phyloP scores from a whole-genome alignment of 257 asterid species.

The Fraxinus excelsior region DNA sequence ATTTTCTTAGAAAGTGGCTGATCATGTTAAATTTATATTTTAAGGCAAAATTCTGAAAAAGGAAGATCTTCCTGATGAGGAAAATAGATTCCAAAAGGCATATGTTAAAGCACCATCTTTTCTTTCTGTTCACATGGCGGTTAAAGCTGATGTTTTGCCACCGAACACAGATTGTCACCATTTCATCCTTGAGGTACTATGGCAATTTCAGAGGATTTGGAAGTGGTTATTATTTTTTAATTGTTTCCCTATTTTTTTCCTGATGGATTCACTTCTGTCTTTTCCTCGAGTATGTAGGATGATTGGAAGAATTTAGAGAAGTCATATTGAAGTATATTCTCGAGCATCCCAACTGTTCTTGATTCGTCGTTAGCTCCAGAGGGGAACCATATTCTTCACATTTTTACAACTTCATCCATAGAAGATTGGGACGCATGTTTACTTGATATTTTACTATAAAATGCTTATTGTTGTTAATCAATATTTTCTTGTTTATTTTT shows the following conservation, averaged over 20 bases:
- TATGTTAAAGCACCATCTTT: slow-evolving; percentile 96
- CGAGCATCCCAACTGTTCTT: slow-evolving; percentile 96
- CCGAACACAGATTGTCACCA: slow-evolving; percentile 93
- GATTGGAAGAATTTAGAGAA: slow-evolving; percentile 75
- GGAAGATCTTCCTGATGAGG: slow-evolving; percentile 83
- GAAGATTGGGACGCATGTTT: slow-evolving; percentile 90
- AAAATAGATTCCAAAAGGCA: slow-evolving; percentile 78
- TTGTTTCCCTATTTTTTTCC: background rate
- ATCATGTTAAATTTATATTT: slow-evolving; percentile 12
- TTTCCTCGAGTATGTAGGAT: slow-evolving; percentile 50
- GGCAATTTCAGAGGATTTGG: slow-evolving; percentile 16
- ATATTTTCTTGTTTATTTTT: slow-evolving; percentile 16
- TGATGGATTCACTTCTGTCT: slow-evolving; percentile 19
- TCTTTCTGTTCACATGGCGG: slow-evolving; percentile 91
- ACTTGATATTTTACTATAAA: slow-evolving; percentile 14
- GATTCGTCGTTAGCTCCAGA: slow-evolving; percentile 88
- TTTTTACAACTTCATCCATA: slow-evolving; percentile 83
- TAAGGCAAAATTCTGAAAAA: slow-evolving; percentile 77
- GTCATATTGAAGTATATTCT: slow-evolving; percentile 86
- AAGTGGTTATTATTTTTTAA: background rate
- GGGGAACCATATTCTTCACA: slow-evolving; percentile 92
- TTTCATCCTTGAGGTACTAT: slow-evolving; percentile 76
- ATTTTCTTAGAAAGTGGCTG: background rate
- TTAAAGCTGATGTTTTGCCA: slow-evolving; percentile 85
- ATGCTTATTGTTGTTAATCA: slow-evolving; percentile 16